Conservation (phyloP, 2,329 filamentous ascomycete genomes). For the Dactylonectria estremocensis region DNA sequence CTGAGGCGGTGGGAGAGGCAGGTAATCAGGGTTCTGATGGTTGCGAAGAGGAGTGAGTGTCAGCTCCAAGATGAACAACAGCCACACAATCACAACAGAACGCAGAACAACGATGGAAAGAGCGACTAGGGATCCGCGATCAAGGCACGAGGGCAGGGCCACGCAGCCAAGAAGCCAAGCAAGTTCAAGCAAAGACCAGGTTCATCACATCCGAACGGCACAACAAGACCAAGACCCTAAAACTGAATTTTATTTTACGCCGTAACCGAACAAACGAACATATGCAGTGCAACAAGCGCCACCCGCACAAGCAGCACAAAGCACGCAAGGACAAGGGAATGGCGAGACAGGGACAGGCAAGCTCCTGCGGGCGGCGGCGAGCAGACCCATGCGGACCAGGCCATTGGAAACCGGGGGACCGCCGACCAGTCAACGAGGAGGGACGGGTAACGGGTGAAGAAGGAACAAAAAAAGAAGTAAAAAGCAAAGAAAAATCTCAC, state of each 20-base stretch:
- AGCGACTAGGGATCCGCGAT: slow-evolving; percentile 25
- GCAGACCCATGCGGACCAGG: background rate
- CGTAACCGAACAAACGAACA: background rate
- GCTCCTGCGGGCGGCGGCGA: background rate
- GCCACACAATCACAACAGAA: slow-evolving; percentile 10
- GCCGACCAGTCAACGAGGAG: background rate
- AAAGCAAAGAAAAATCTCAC: slow-evolving; percentile 1
- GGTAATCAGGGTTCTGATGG: background rate
- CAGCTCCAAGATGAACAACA: background rate
- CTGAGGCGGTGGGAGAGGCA: background rate
- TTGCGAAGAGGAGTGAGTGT: background rate
- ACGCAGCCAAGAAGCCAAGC: slow-evolving; percentile 1
- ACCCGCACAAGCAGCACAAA: slow-evolving; percentile 9
- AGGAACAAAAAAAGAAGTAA: background rate
- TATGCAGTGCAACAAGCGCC: slow-evolving; percentile 3
- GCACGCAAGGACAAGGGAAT: slow-evolving; percentile 17
- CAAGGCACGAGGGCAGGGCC: slow-evolving; percentile 21
- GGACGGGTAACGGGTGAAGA: slow-evolving; percentile 1
- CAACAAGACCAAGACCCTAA: background rate
- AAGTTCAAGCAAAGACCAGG: slow-evolving; percentile 16
- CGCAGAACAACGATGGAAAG: slow-evolving; percentile 8
- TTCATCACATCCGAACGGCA: background rate
- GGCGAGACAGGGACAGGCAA: background rate
- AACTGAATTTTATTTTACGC: background rate
- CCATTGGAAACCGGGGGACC: background rate